A percentile compares a stretch with the other conserved stretches of the same genome.
These are phyloP conservation scores for Cordyceps javanica DNA, from an alignment of 2,329 filamentous ascomycete genomes.

Conservation along the genomic window DNA sequence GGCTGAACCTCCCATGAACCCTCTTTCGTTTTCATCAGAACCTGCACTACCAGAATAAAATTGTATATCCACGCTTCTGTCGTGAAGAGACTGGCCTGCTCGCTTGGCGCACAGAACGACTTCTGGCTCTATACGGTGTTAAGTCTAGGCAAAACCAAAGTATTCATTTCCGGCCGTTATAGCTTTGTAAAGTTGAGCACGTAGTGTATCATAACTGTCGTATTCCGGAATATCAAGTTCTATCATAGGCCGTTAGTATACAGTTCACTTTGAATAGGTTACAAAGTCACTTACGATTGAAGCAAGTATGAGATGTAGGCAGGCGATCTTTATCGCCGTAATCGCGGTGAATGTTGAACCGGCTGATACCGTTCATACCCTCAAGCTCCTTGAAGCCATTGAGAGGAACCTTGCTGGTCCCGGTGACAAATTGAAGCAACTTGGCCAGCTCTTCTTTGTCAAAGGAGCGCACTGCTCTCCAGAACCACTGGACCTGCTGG, in stretches of 20 bases:
- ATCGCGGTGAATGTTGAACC: slow-evolving; percentile 98
- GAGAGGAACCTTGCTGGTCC: slow-evolving; percentile 94
- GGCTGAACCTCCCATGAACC: not conserved
- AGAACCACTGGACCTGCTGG: slow-evolving; percentile 99
- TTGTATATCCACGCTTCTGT: not conserved
- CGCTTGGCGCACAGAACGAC: not conserved
- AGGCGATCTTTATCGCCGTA: slow-evolving; percentile 94
- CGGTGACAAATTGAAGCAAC: slow-evolving; percentile 94
- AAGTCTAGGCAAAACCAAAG: slow-evolving; percentile 82
- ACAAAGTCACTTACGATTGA: slow-evolving; percentile 77
- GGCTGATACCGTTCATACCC: slow-evolving; percentile 96
- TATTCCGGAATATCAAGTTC: slow-evolving; percentile 98
- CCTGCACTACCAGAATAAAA: not conserved
- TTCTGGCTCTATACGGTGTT: not conserved
- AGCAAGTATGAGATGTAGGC: slow-evolving; percentile 96
- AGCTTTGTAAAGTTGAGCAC: slow-evolving; percentile 83
- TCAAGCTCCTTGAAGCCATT: slow-evolving; percentile 99
- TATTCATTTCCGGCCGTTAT: slow-evolving; percentile 98
- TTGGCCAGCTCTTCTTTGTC: slow-evolving; percentile 99
- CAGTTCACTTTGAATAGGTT: not conserved
- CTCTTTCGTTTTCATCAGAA: not conserved
- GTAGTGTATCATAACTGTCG: slow-evolving; percentile 86
- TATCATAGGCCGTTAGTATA: slow-evolving; percentile 38
- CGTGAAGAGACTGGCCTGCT: not conserved
- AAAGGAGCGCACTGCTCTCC: slow-evolving; percentile 92